Conservation (phyloP, 2,329 filamentous ascomycete species). For the Phoma sp. region DNA sequence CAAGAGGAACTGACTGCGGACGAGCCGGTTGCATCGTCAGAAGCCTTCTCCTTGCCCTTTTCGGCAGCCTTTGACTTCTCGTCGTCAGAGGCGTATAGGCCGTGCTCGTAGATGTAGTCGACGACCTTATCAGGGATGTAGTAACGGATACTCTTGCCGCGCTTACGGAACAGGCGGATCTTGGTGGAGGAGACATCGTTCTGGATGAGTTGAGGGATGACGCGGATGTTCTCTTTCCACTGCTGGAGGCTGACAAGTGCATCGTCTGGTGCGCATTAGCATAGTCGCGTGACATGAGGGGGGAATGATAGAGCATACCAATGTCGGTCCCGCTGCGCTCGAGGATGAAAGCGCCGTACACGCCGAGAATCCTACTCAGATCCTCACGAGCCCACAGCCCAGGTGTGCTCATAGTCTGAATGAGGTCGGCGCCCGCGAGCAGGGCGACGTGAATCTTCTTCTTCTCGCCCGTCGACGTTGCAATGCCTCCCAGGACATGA, state of each 20-base stretch:
- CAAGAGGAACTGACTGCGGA: conserved; percentile 26
- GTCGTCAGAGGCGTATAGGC: conserved; percentile 48
- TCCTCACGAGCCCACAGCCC: conserved; percentile 82
- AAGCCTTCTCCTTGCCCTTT: conserved; percentile 34
- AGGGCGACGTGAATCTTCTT: conserved; percentile 78
- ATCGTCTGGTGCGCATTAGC: conserved; percentile 63
- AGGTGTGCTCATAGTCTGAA: conserved; percentile 60
- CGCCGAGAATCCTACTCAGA: conserved; percentile 83
- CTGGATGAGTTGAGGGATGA: conserved; percentile 86
- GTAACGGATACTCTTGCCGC: conserved; percentile 51
- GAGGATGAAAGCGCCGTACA: conserved; percentile 85
- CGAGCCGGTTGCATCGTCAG: conserved; percentile 30
- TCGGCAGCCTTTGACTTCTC: conserved; percentile 46
- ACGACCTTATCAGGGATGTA: conserved; percentile 49
- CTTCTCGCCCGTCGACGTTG: conserved; percentile 69
- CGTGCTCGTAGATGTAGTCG: conserved; percentile 50
- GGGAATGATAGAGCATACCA: conserved; percentile 27
- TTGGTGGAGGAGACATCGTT: conserved; percentile 85
- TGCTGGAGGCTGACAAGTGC: conserved; percentile 80
- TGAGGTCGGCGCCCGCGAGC: conserved; percentile 70
- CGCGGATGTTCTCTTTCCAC: conserved; percentile 85
- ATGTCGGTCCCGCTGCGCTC: conserved; percentile 88
- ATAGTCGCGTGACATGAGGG: not conserved
- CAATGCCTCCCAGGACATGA: conserved; percentile 74
- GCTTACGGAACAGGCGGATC: conserved; percentile 73